These are phyloP conservation scores for Lecanosticta acicola DNA, from an alignment of 2,329 filamentous ascomycete species.

Conservation along the genomic window DNA sequence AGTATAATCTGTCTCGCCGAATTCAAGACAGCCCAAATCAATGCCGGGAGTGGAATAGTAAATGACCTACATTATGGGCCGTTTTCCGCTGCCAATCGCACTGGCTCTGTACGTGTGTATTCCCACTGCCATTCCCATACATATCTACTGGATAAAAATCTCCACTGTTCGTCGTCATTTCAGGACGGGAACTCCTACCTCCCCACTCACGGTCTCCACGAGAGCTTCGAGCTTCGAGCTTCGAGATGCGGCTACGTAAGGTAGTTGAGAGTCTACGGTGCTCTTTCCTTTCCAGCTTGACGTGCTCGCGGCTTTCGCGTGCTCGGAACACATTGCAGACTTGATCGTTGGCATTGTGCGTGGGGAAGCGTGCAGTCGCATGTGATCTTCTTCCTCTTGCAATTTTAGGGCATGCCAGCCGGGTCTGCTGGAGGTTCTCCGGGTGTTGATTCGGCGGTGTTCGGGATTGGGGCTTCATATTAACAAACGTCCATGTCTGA, in stretches of 20 bases:
- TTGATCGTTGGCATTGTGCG: conserved; percentile 26
- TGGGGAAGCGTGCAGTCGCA: conserved; percentile 26
- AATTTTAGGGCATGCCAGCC: conserved; percentile 30
- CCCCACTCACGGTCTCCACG: conserved; percentile 27
- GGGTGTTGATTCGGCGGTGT: neutral
- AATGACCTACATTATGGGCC: no score
- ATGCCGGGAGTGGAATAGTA: no score
- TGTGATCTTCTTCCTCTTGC: conserved; percentile 25
- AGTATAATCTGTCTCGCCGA: no score
- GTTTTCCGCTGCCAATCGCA: no score
- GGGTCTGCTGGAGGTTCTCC: conserved; percentile 17
- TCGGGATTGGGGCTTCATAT: neutral
- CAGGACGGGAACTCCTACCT: conserved; percentile 17
- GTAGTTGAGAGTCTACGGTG: conserved; percentile 26
- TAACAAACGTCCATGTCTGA: no score
- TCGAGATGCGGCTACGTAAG: conserved; percentile 26
- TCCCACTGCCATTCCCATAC: no score
- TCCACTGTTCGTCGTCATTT: no score
- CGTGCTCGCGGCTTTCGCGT: conserved; percentile 25
- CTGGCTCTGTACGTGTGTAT: no score
- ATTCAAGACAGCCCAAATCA: no score
- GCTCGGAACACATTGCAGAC: conserved; percentile 21
- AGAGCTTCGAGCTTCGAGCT: conserved; percentile 29
- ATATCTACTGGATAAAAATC: no score
- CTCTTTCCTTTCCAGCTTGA: conserved; percentile 24